Percentiles rank a stretch among this genome's conserved stretches.
Evolutionary conservation across 306 rosid genomes (phyloP).

Genomic region (Ziziphus jujuba): DNA sequence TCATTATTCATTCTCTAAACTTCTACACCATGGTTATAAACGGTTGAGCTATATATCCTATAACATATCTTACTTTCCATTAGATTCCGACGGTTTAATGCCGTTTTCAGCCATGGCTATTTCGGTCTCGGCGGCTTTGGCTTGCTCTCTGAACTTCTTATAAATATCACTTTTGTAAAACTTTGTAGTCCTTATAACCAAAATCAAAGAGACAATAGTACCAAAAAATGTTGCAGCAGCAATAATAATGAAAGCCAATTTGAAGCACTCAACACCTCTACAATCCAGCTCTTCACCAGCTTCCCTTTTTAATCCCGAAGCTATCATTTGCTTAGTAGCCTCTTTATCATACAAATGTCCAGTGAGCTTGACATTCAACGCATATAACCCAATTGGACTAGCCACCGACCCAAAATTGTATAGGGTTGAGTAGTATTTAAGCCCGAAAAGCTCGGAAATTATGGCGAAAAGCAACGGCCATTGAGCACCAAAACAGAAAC

Average conservation of each 20-base stretch:
- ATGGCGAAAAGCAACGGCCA: slow-evolving; percentile 85
- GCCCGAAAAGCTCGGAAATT: slow-evolving; percentile 75
- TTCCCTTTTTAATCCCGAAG: neutral
- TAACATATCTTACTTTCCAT: slow-evolving; percentile 5
- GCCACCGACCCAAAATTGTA: slow-evolving; percentile 76
- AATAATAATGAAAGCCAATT: slow-evolving; percentile 40
- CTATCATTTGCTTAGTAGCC: slow-evolving; percentile 30
- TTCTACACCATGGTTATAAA: neutral
- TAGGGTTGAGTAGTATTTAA: slow-evolving; percentile 76
- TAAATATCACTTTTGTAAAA: slow-evolving; percentile 53
- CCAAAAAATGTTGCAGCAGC: slow-evolving; percentile 40
- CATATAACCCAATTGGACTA: slow-evolving; percentile 52
- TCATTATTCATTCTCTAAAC: neutral
- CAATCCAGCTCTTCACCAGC: slow-evolving; percentile 25
- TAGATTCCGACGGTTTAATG: slow-evolving; percentile 6
- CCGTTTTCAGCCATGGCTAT: slow-evolving; percentile 13
- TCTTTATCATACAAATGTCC: slow-evolving; percentile 47
- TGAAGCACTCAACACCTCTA: slow-evolving; percentile 37
- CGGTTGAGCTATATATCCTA: neutral
- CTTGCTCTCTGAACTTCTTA: slow-evolving; percentile 36
- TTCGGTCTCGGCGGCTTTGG: slow-evolving; percentile 10
- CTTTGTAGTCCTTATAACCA: slow-evolving; percentile 50
- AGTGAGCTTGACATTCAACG: slow-evolving; percentile 41
- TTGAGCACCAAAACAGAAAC: slow-evolving; percentile 79
- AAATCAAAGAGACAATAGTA: slow-evolving; percentile 27